Percentiles rank a stretch among this genome's conserved stretches.
Evolutionary conservation across 352 stramenopile genomes (phyloP).

Genomic region (Pythium periplocum): DNA sequence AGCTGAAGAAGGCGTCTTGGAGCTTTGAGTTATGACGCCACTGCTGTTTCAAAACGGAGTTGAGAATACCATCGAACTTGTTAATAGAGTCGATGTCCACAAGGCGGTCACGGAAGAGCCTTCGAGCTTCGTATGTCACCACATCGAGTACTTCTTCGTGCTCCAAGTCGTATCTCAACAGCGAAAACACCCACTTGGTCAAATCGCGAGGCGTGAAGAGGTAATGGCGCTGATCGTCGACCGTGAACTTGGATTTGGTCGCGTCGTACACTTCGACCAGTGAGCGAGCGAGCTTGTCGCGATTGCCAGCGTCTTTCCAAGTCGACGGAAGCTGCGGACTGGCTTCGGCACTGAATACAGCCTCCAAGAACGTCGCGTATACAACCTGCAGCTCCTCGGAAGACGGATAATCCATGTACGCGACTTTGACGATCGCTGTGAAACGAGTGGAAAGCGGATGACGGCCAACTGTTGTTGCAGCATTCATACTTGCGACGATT

Average conservation of each 20-base stretch:
- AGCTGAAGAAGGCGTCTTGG: constrained; percentile 85
- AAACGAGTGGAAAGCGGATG: constrained; percentile 92
- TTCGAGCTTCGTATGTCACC: constrained; percentile 83
- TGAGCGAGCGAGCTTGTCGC: constrained; percentile 77
- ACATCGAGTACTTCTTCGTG: constrained; percentile 88
- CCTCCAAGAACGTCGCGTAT: constrained; percentile 88
- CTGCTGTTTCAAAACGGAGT: constrained; percentile 78
- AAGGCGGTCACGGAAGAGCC: constrained; percentile 89
- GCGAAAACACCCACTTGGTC: constrained; percentile 87
- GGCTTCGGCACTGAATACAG: constrained; percentile 45
- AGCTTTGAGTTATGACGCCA: constrained; percentile 79
- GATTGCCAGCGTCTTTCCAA: constrained; percentile 49
- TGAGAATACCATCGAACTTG: constrained; percentile 86
- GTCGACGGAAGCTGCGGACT: constrained; percentile 31
- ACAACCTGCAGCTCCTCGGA: constrained; percentile 86
- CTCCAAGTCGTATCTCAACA: constrained; percentile 89
- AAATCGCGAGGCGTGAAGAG: constrained; percentile 92
- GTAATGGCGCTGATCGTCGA: constrained; percentile 94
- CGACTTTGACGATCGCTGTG: constrained; percentile 91
- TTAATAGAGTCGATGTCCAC: constrained; percentile 69
- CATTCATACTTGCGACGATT: constrained; percentile 94
- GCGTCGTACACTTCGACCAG: constrained; percentile 91
- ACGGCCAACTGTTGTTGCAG: constrained; percentile 88
- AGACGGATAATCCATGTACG: constrained; percentile 91
- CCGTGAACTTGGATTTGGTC: constrained; percentile 86